Evolutionary conservation across 345 rosid genomes (phyloP).

Genomic region (Cardamine occulta): DNA sequence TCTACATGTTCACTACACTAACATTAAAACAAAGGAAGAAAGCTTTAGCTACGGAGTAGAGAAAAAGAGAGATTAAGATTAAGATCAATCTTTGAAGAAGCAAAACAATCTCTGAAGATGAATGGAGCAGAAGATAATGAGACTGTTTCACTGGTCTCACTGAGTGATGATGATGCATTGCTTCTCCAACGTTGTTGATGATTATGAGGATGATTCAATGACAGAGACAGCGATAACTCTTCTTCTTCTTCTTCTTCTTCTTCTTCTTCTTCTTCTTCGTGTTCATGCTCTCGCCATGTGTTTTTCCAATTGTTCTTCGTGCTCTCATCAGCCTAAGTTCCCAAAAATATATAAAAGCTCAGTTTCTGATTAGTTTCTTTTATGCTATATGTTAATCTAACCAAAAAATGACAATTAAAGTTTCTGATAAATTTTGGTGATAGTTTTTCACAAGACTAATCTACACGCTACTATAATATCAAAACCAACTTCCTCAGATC

Average conservation of each 20-base stretch:
- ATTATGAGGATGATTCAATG: slow-evolving; percentile 34
- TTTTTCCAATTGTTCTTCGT: slow-evolving; percentile 29
- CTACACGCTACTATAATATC: not conserved
- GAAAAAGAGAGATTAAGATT: slow-evolving; percentile 44
- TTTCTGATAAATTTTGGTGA: not conserved
- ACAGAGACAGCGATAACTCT: slow-evolving; percentile 36
- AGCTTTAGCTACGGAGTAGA: slow-evolving; percentile 33
- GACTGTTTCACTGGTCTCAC: slow-evolving; percentile 41
- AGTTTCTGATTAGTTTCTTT: not conserved
- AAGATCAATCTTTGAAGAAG: slow-evolving; percentile 45
- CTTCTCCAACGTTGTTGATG: slow-evolving; percentile 35
- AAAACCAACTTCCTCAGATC: not conserved
- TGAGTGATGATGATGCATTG: slow-evolving; percentile 38
- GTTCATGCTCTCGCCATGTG: slow-evolving; percentile 25
- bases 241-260: slow-evolving; percentile 33
- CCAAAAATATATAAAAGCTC: slow-evolving; percentile 9
- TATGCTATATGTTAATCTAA: not conserved
- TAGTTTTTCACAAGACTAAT: not conserved
- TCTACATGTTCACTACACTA: slow-evolving; percentile 29
- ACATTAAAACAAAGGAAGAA: not conserved
- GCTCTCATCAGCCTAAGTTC: slow-evolving; percentile 26
- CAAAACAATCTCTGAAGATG: slow-evolving; percentile 40
- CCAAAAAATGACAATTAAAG: not conserved
- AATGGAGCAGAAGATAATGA: slow-evolving; percentile 38
- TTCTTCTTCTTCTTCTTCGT: slow-evolving; percentile 27